These are phyloP conservation scores for Pythium apleroticum DNA, from an alignment of 352 stramenopile genomes.

Conservation along the genomic window DNA sequence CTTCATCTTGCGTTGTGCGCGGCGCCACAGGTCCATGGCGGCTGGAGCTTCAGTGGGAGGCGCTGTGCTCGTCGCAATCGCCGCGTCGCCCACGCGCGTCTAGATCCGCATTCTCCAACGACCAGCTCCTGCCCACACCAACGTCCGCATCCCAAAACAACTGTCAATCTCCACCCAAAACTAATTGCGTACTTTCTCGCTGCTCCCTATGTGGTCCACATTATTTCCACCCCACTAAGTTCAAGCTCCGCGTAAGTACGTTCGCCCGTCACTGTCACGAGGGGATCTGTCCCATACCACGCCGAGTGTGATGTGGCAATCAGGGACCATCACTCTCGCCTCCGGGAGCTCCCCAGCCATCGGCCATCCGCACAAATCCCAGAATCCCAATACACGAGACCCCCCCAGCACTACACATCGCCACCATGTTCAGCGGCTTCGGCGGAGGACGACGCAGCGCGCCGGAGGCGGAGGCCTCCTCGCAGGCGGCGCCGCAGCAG, in stretches of 20 bases:
- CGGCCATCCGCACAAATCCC: neutral
- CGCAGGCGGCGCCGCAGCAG: conserved; percentile 27
- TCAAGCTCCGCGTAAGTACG: neutral
- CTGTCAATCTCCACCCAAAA: neutral
- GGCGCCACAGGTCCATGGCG: conserved; percentile 10
- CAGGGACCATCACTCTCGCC: neutral
- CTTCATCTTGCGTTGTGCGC: conserved; percentile 24
- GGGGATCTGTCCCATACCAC: conserved; percentile 6
- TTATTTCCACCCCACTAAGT: neutral
- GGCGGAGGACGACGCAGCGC: conserved; percentile 36
- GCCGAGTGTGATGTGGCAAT: conserved; percentile 3
- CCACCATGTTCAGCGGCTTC: conserved; percentile 72
- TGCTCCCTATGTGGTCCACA: conserved; percentile 6
- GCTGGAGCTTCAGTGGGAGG: neutral
- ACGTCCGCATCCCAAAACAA: conserved; percentile 91
- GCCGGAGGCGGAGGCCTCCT: conserved; percentile 17
- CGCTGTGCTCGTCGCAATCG: conserved; percentile 23
- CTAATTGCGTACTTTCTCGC: neutral
- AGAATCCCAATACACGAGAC: neutral
- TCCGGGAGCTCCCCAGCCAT: neutral
- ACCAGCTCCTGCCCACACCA: conserved; percentile 93
- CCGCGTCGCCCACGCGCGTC: conserved; percentile 91
- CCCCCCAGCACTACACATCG: conserved; percentile 10
- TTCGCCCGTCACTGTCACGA: neutral
- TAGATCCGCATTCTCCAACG: conserved; percentile 3